Base-by-base conservation (phyloP, 768 basidiomycete species). In the Boletus rubroflammeus region DNA sequence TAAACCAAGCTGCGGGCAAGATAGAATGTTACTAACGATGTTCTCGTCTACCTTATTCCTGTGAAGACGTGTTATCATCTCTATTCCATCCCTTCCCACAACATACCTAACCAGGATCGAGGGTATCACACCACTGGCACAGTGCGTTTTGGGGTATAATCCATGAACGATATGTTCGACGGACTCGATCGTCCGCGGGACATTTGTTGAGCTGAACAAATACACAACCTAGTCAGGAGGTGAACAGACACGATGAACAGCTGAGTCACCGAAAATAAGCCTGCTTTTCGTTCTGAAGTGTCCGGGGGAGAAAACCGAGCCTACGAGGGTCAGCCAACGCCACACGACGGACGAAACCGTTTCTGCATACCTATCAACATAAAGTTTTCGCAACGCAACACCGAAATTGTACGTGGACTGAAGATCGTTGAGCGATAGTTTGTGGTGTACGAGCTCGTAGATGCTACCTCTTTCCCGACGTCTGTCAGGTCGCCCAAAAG, bases 111-210 rank as follows among this genome's bases (percentile, higher is more conserved):
- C 69, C 32, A 82, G 67, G 32, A 88, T 68, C 0, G 75, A 66
- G 13, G 86, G 85, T 15, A 76, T 56, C 13, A 76, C 71, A n/a
- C 67, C 66, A 14, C 70, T 60, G 8, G 68, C 68, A 57, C 79
- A 82, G 62, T 81, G 81, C 5, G 69, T 57, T 7, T 72, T 69
- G 2, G 86, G 86, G 61, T 90, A 92, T 44, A 93, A 66, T 1
- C 89, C 89, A 47, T 83, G 77, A n/a, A 88, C 73, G 34, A 91
- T 75, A 58, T 92, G 83, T 59, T 87, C 84, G 17, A 90, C 69
- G 0, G 84, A 84, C 60, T 91, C 87, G 15, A 85, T 82, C 6
- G 89, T 91, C 32, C 90, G 77, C 0, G 88, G 81, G 67, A 93
- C 81, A 62, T 88, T 86, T 2, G 90, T 93, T 15, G 82, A 86